Conservation (phyloP, 345 rosid species). For the Linum tenue region DNA sequence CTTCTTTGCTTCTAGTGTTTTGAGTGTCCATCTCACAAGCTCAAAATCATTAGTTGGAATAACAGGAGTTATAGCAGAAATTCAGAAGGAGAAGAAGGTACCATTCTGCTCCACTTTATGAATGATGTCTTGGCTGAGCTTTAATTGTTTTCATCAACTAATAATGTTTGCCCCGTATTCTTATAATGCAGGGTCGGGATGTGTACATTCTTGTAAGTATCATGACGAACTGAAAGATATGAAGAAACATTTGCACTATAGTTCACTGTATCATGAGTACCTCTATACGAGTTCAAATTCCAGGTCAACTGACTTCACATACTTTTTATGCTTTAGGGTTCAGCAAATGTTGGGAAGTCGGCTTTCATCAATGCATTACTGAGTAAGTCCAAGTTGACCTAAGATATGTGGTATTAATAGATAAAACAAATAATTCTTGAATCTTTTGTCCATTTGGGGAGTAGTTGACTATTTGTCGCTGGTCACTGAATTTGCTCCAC, state of each 20-base stretch:
- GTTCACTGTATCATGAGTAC: not conserved
- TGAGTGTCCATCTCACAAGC: slow-evolving; percentile 87
- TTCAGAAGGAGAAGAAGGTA: slow-evolving; percentile 94
- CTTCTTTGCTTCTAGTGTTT: slow-evolving; percentile 41
- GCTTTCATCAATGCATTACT: slow-evolving; percentile 87
- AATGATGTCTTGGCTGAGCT: slow-evolving; percentile 5
- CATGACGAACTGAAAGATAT: slow-evolving; percentile 22
- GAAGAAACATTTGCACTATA: not conserved
- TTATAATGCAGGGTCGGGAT: slow-evolving; percentile 84
- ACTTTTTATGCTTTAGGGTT: slow-evolving; percentile 43
- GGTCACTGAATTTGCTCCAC: not conserved
- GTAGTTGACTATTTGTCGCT: too few relatives aligned
- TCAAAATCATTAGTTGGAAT: slow-evolving; percentile 82
- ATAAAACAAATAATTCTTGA: not conserved
- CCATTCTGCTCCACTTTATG: not conserved
- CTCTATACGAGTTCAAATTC: not conserved
- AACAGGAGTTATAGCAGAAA: slow-evolving; percentile 76
- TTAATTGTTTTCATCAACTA: slow-evolving; percentile 12
- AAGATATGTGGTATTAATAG: not conserved
- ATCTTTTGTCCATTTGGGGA: too few relatives aligned
- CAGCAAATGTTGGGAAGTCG: slow-evolving; percentile 97
- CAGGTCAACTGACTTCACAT: not conserved
- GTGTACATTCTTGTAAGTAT: slow-evolving; percentile 89
- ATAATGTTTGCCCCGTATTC: slow-evolving; percentile 10
- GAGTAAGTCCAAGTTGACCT: slow-evolving; percentile 43